Base-by-base conservation (phyloP, 192 early-diverging fungal species). In the Phlyctochytrium planicorne region DNA sequence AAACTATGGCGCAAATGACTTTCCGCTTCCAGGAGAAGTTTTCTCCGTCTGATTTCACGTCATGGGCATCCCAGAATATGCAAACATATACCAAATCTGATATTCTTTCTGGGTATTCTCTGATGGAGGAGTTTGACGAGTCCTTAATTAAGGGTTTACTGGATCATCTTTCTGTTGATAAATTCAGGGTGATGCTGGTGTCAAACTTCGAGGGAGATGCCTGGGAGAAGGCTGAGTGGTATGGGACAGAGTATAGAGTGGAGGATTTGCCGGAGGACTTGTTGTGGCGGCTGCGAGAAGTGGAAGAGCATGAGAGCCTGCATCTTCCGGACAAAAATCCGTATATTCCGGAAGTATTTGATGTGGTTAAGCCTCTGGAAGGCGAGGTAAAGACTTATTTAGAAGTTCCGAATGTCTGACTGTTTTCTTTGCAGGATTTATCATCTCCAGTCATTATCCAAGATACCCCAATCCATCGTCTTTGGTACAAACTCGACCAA, bases 401-500 rank as follows among this genome's bases (percentile, higher is more conserved):
- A n/a, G 40, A n/a, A n/a, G n/a, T n/a, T n/a, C n/a, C n/a, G n/a
- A n/a, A n/a, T n/a, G n/a, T n/a, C n/a, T n/a, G n/a, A n/a, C n/a
- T n/a, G n/a, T n/a, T n/a, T 6, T 47, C 40, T 14, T 20, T 29
- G 55, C 10, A 29, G 55, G 20, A 14, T 27, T 67, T 61, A 32
- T 33, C 59, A 24, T 64, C 63, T 16, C 87, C 91, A 3, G 52
- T 53, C 27, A 74, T 94, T 55, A 80, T 94, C 63, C 72, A 72
- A 47, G 84, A 94, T 12, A 79, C 81, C 12, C 68, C 77, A 0
- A 35, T 74, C 2, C 52, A 80, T 27, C 86, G 94, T 34, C 71
- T 97, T 69, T 98, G 96, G 96, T 84, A 91, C 73, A 93, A 95
- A 73, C 89, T 89, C 64, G 96, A 98, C 75, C 91, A 94, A 67